Base-by-base conservation (phyloP, 768 basidiomycete species). In the Rhizopogon vinicolor region DNA sequence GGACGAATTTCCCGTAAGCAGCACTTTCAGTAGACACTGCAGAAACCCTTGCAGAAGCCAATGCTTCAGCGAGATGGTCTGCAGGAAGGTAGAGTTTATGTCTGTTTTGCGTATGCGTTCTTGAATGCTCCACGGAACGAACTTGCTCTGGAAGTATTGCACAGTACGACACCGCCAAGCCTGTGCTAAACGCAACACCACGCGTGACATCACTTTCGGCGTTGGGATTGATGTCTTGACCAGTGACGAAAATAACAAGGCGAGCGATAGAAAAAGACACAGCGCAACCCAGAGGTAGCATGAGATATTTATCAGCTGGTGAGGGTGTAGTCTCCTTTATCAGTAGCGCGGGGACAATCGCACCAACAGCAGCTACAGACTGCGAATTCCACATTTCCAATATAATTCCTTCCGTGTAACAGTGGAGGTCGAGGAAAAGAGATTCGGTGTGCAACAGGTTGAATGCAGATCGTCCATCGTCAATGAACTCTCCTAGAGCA, bases 141-240 rank as follows among this genome's bases (percentile, higher is more conserved):
- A 48, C 25, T 42, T 70, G 65, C 8, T 60, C 57, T 44, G 18
- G 22, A 46, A 49, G 58, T 39, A 87, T 60, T 31, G 78, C 79
- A 61, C 80, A 82, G 62, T 86, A 86, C 53, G 83, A 77, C 7
- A 83, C 44, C 3, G 80, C 78, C 6, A 84, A 42, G 3, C 82
- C 74, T 0, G 79, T 82, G 48, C 79, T 79, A 29, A 85, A 63
- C 2, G 85, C 83, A 53, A 90, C 68, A 3, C 92, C 92, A 29
- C 91, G 81, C 3, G 83, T 85, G 12, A 90, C 73, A 44, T 82
- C 82, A 53, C 81, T 68, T 40, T 79, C 78, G 52, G 87, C 87
- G 0, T 76, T 70, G 0, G 90, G 90, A 58, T 91, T 91, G 52
- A 93, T 77, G 66, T 96, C 94, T 37, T 80, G 80, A n/a, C 86